Percentiles rank a stretch among this genome's conserved stretches.
phyloP scores from a whole-genome alignment of 768 basidiomycete species.

The Boletus subcaerulescens region DNA sequence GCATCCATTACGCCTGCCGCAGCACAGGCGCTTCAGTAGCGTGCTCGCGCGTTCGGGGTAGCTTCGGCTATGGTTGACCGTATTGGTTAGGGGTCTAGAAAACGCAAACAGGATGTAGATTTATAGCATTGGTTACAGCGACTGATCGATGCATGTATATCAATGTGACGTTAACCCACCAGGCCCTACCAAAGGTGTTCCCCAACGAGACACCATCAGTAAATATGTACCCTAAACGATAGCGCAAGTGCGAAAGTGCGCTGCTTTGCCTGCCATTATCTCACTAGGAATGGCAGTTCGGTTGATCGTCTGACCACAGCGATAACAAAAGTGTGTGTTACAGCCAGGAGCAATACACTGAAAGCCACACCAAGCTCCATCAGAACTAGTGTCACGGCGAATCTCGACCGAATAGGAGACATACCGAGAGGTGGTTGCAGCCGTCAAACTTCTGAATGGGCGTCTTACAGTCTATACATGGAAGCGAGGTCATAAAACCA shows the following conservation, averaged over 20 bases:
- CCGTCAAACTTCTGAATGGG: constrained; percentile 50
- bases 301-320: constrained; percentile 46
- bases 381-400: not conserved
- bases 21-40: constrained; percentile 5
- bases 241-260: constrained; percentile 33
- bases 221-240: constrained; percentile 18
- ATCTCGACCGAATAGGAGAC: constrained; percentile 14
- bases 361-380: not conserved
- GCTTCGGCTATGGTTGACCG: not conserved
- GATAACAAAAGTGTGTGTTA: constrained; percentile 56
- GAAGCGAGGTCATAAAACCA: not conserved
- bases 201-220: too few relatives aligned
- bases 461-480: constrained; percentile 40
- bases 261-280: constrained; percentile 29
- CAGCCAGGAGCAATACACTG: constrained; percentile 58
- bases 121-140: not conserved
- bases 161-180: too few relatives aligned
- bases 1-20: constrained; percentile 12
- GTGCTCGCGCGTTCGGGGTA: not conserved
- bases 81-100: not conserved
- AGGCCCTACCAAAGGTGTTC: not conserved
- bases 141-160: too few relatives aligned
- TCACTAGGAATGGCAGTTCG: constrained; percentile 34
- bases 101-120: not conserved
- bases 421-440: constrained; percentile 59